Evolutionary conservation across 495 filamentous ascomycete species (phyloP).

Genomic region (Talaromyces proteolyticus): DNA sequence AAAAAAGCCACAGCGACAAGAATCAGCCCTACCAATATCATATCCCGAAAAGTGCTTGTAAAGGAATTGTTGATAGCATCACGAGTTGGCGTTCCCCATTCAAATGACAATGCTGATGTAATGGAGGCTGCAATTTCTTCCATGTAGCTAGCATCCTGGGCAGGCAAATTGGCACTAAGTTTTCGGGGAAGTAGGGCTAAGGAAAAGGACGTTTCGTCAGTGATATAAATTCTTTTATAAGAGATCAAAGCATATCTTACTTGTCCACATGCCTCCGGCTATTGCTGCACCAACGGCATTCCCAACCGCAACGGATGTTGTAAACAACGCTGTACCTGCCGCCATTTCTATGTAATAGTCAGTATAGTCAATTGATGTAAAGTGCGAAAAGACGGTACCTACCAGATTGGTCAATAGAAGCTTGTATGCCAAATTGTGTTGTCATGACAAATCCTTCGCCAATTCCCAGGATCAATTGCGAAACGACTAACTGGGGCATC

Average conservation of each 20-base stretch:
- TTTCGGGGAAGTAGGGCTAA: conserved; percentile 1
- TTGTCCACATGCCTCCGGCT: conserved; percentile 1
- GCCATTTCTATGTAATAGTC: not conserved
- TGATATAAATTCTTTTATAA: not conserved
- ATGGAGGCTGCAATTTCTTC: conserved; percentile 1
- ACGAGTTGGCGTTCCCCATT: conserved; percentile 1
- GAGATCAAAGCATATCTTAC: not conserved
- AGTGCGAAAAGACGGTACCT: not conserved
- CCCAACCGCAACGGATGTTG: not conserved
- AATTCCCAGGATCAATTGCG: conserved; percentile 1
- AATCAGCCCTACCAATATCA: conserved; percentile 2
- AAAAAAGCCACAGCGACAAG: not conserved
- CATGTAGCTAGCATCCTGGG: not conserved
- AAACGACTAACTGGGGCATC: conserved; percentile 3
- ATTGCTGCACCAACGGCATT: conserved; percentile 1
- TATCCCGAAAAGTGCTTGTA: conserved; percentile 1
- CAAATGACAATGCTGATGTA: not conserved
- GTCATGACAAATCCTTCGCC: conserved; percentile 4
- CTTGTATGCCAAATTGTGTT: conserved; percentile 3
- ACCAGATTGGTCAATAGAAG: not conserved
- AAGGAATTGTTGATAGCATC: conserved; percentile 3
- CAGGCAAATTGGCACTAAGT: conserved; percentile 1
- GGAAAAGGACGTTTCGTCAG: not conserved
- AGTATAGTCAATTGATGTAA: not conserved
- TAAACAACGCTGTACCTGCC: conserved; percentile 1